Percentiles rank a stretch among this genome's conserved stretches.
These are phyloP conservation scores for Chrysopogon serrulatus DNA, from an alignment of 176 grass and related monocot species.

Conservation along the genomic window DNA sequence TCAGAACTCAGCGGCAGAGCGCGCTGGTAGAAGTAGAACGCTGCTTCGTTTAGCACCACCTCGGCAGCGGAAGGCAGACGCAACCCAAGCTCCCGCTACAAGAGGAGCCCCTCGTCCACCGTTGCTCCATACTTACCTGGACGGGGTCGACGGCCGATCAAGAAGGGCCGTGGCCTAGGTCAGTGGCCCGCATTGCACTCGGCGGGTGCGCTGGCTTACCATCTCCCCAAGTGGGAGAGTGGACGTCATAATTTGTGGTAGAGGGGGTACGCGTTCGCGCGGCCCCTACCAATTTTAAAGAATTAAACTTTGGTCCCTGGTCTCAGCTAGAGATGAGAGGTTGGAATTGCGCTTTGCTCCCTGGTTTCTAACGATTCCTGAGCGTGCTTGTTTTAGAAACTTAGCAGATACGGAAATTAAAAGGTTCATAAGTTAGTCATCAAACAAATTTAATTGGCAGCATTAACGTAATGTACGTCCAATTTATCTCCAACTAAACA, in stretches of 20 bases:
- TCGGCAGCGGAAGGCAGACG: not conserved
- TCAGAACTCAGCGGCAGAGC: not conserved
- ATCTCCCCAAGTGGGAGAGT: conserved; percentile 42
- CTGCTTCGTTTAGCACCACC: not conserved
- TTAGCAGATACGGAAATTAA: too few relatives aligned
- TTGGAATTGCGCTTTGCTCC: too few relatives aligned
- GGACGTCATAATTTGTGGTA: too few relatives aligned
- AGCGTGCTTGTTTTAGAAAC: too few relatives aligned
- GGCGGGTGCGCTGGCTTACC: conserved; percentile 29
- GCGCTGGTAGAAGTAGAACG: too few relatives aligned
- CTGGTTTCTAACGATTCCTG: too few relatives aligned
- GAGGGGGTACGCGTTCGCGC: not conserved
- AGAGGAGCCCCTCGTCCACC: fast-evolving
- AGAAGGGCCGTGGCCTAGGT: conserved; percentile 23
- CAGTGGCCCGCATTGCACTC: conserved; percentile 33
- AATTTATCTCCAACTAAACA: too few relatives aligned
- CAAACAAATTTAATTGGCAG: too few relatives aligned
- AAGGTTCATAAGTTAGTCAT: too few relatives aligned
- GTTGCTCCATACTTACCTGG: conserved; percentile 24
- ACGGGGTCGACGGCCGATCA: conserved; percentile 33
- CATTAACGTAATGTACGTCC: too few relatives aligned
- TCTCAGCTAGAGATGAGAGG: too few relatives aligned
- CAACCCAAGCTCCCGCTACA: not conserved
- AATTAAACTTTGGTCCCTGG: not conserved
- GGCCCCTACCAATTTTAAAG: not conserved